A percentile compares a stretch with the other conserved stretches of the same genome.
phyloP scores from a whole-genome alignment of 179 eudicot species.

The Corrigiola litoralis region DNA sequence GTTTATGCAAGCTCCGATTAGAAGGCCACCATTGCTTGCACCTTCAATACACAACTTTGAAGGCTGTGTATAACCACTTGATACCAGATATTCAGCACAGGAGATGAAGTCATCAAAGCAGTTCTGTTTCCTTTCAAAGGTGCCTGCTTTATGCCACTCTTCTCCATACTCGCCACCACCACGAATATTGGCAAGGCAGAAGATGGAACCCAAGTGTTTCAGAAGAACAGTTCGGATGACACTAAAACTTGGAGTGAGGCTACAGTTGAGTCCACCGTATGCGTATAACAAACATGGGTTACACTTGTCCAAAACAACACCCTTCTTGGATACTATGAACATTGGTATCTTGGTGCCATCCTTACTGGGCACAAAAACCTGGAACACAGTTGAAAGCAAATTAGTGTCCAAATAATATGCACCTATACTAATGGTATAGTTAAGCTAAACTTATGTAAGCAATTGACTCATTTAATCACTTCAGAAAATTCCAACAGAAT shows the following conservation, averaged over 20 bases:
- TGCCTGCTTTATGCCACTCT: slow-evolving; percentile 93
- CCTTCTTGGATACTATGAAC: slow-evolving; percentile 70
- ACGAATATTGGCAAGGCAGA: slow-evolving; percentile 83
- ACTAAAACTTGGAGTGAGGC: slow-evolving; percentile 71
- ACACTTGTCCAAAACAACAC: slow-evolving; percentile 56
- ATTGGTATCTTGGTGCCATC: slow-evolving; percentile 78
- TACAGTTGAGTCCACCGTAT: slow-evolving; percentile 83
- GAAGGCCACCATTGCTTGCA: slow-evolving; percentile 93
- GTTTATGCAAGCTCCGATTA: slow-evolving; percentile 87
- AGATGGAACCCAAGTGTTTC: slow-evolving; percentile 63
- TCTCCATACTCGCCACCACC: slow-evolving; percentile 99
- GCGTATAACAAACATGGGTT: slow-evolving; percentile 77
- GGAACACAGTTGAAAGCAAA: slow-evolving; percentile 9
- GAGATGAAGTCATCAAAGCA: slow-evolving; percentile 84
- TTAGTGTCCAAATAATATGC: no score
- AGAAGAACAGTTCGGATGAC: slow-evolving; percentile 50
- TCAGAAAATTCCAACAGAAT: not conserved
- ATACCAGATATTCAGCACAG: slow-evolving; percentile 68
- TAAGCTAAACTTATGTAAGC: no score
- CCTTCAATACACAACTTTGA: slow-evolving; percentile 89
- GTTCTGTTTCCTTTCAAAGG: slow-evolving; percentile 68
- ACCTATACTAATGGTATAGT: no score
- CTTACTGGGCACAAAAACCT: slow-evolving; percentile 82
- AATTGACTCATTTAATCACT: not conserved
- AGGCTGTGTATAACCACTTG: slow-evolving; percentile 72